Evolutionary conservation across 2,329 filamentous ascomycete species (phyloP), one percentile per base, ranked within the genome.

Genomic region (Verticillium longisporum): DNA sequence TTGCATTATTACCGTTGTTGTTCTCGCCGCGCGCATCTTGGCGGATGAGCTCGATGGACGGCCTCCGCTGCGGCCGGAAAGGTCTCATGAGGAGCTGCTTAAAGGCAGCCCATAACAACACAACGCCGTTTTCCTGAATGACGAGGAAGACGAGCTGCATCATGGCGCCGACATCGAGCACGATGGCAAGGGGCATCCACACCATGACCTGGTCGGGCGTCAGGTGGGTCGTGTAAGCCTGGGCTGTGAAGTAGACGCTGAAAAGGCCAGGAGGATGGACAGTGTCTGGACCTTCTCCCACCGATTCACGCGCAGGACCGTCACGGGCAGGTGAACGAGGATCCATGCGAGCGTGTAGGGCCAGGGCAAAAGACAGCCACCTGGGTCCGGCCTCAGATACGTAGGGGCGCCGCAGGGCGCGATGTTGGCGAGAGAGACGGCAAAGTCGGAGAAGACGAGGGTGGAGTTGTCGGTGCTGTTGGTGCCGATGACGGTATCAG

Each of bases 101-200:
- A 2, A 63, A 32, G 4, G 62, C 60, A 26, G 32, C 33, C 62
- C 62, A 62, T 18, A 63, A 34, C 37, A 61, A 14, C 1, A 57
- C 26, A 11, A 58, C 57, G 31, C 62, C 60, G 21, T 61, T 60
- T 38, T 64, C 58, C 38, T 62, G 55, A 1, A 63, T 41, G 1
- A 64, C 54, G n/a, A 65, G 58, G 38, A 60, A 64, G 10, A 60
- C 60, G 21, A 65, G 64, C 61, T 65, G 64, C 62, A 65, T 65
- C 55, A 64, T 62, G 13, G 62, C 61, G 6, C 64, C 64, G 13
- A 65, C 53, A 34, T 65, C 64, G 9, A 65, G 61, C 6, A 64
- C 60, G 32, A 65, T 61, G 1, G 62, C 45, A 58, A 64, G 38
- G 1, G 64, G 62, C 61, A 62, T 60, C 64, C 64, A 65, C 0